Evolutionary conservation across 192 early-diverging fungal species (phyloP).

Genomic region (Coemansia sp.): DNA sequence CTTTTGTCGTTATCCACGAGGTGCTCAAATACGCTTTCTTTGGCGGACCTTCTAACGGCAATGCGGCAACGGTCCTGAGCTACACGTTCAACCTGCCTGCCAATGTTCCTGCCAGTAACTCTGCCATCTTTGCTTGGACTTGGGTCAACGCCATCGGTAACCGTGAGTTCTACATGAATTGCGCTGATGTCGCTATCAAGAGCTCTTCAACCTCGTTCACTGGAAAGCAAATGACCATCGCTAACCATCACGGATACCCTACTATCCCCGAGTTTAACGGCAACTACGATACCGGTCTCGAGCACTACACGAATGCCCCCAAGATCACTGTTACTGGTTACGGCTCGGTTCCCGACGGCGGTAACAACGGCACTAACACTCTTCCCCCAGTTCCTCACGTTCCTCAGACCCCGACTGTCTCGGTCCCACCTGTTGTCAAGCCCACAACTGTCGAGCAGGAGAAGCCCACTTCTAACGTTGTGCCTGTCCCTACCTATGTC

Average conservation of each 20-base stretch:
- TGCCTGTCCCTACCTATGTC: not conserved
- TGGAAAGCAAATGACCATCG: constrained; percentile 58
- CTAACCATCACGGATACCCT: constrained; percentile 58
- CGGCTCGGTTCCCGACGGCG: constrained; percentile 11
- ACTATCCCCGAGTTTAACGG: constrained; percentile 58
- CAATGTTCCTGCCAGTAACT: constrained; percentile 27
- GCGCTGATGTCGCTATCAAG: constrained; percentile 68
- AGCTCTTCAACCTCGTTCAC: constrained; percentile 48
- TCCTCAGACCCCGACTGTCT: constrained; percentile 4
- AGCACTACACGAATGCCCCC: constrained; percentile 26
- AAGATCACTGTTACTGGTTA: constrained; percentile 44
- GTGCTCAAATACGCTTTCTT: constrained; percentile 56
- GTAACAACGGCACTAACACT: not conserved
- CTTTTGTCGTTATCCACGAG: constrained; percentile 57
- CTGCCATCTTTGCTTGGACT: constrained; percentile 23
- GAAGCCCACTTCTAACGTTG: not conserved
- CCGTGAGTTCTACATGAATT: constrained; percentile 76
- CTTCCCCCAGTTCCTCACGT: not conserved
- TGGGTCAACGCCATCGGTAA: constrained; percentile 49
- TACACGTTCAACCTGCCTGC: constrained; percentile 48
- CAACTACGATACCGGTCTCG: constrained; percentile 36
- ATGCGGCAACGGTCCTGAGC: constrained; percentile 12
- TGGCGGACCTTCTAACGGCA: constrained; percentile 15
- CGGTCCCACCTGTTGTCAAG: constrained; percentile 12
- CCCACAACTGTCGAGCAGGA: constrained; percentile 8